Conservation (phyloP, 441 rosid species). For the Gossypium davidsonii region DNA sequence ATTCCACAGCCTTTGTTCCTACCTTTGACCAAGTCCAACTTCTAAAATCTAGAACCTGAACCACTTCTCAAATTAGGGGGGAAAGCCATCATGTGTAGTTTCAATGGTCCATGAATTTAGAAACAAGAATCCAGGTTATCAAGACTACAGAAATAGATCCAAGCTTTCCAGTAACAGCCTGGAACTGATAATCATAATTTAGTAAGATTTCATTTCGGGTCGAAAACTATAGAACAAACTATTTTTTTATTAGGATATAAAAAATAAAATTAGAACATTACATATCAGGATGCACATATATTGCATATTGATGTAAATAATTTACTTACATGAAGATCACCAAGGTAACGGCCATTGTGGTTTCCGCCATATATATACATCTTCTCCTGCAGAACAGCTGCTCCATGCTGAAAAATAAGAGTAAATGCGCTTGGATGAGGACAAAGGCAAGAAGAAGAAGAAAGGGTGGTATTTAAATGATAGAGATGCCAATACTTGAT, state of each 20-base stretch:
- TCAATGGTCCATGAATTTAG: background rate
- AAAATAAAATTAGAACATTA: background rate
- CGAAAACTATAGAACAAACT: background rate
- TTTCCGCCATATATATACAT: slow-evolving; percentile 96
- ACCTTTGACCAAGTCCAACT: slow-evolving; percentile 94
- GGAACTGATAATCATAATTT: background rate
- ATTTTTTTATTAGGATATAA: background rate
- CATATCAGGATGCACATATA: slow-evolving; percentile 2
- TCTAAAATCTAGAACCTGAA: slow-evolving; percentile 88
- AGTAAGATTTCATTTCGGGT: background rate
- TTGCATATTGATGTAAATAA: slow-evolving; percentile 13
- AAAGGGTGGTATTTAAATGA: slow-evolving; percentile 13
- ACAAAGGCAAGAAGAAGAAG: slow-evolving; percentile 13
- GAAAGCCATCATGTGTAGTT: slow-evolving; percentile 3
- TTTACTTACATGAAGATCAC: slow-evolving; percentile 83
- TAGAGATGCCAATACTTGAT: slow-evolving; percentile 52
- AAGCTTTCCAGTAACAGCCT: background rate
- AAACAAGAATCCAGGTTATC: background rate
- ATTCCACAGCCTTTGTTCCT: slow-evolving; percentile 55
- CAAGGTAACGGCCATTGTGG: slow-evolving; percentile 96
- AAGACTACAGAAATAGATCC: background rate
- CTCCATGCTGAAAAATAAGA: slow-evolving; percentile 70
- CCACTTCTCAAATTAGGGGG: slow-evolving; percentile 19
- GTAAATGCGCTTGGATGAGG: slow-evolving; percentile 22
- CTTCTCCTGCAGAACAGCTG: slow-evolving; percentile 80